Evolutionary conservation across 805 yeast genomes (phyloP).

Genomic region (Metschnikowia matae): DNA sequence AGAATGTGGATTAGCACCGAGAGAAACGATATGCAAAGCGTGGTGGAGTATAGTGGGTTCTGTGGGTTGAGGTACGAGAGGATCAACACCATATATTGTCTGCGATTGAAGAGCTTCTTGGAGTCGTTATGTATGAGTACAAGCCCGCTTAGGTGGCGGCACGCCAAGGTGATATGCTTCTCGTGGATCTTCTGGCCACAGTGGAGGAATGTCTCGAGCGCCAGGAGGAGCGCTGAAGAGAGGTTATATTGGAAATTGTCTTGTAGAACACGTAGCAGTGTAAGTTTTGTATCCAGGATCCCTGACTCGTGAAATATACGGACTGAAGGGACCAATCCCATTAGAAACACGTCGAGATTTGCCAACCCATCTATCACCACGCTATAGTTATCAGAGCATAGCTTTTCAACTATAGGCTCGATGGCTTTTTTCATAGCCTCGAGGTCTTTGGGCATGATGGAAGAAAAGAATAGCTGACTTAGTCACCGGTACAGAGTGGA

Average conservation of each 20-base stretch:
- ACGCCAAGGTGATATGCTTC: conserved; percentile 18
- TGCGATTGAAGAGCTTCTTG: conserved; percentile 44
- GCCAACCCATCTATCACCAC: conserved; percentile 8
- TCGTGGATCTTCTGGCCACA: conserved; percentile 3
- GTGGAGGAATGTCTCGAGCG: conserved; percentile 12
- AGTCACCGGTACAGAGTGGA: neutral
- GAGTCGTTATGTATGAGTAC: conserved; percentile 56
- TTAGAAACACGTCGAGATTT: conserved; percentile 9
- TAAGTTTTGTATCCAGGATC: conserved; percentile 7
- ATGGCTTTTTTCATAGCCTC: conserved; percentile 6
- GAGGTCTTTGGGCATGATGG: conserved; percentile 1
- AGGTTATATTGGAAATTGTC: conserved; percentile 52
- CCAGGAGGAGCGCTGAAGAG: conserved; percentile 30
- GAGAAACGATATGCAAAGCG: conserved; percentile 34
- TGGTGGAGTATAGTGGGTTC: conserved; percentile 10
- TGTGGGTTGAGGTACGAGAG: conserved; percentile 22
- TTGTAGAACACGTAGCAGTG: conserved; percentile 43
- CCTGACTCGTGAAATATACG: conserved; percentile 8
- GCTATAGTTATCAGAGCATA: conserved; percentile 5
- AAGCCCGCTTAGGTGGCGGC: conserved; percentile 53
- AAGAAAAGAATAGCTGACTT: neutral
- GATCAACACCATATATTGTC: conserved; percentile 35
- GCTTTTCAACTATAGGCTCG: conserved; percentile 4
- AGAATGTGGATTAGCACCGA: conserved; percentile 56
- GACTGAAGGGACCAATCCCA: conserved; percentile 11